phyloP scores from a whole-genome alignment of 2,329 filamentous ascomycete genomes.

The Westerdykella ornata region DNA sequence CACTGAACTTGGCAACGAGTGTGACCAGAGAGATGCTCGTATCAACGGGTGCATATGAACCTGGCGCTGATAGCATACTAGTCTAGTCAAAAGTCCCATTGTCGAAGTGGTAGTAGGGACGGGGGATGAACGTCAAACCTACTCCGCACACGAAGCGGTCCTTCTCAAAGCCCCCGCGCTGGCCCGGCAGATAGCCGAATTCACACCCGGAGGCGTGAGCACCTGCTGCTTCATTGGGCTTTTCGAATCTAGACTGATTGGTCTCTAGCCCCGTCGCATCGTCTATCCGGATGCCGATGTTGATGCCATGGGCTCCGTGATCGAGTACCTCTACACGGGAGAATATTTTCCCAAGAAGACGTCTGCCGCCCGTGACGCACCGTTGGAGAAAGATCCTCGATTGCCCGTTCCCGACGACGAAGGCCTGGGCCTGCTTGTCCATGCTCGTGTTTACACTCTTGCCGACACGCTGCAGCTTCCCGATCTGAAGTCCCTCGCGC shows the following conservation, averaged over 20 bases:
- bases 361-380: constrained; percentile 56
- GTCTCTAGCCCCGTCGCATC: constrained; percentile 55
- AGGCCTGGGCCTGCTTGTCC: constrained; percentile 78
- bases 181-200: constrained; percentile 54
- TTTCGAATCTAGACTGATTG: neutral
- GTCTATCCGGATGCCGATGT: constrained; percentile 61
- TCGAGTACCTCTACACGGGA: constrained; percentile 77
- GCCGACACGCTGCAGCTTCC: constrained; percentile 66
- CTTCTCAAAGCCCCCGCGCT: constrained; percentile 71
- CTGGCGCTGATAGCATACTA: constrained; percentile 16
- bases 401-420: constrained; percentile 63
- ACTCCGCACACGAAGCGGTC: constrained; percentile 75
- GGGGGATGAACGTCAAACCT: constrained; percentile 53
- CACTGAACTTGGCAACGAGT: too few relatives aligned
- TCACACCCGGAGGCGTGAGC: constrained; percentile 57
- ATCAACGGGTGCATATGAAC: too few relatives aligned
- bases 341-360: constrained; percentile 71
- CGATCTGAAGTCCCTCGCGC: constrained; percentile 67
- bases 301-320: constrained; percentile 68
- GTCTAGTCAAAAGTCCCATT: constrained; percentile 45
- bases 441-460: constrained; percentile 83
- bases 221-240: neutral
- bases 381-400: constrained; percentile 62
- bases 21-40: too few relatives aligned
- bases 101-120: constrained; percentile 43